Percentiles rank a stretch among this genome's conserved stretches.
phyloP scores from a whole-genome alignment of 1,139 yeast species.

The Nakaseomyces bracarensis region DNA sequence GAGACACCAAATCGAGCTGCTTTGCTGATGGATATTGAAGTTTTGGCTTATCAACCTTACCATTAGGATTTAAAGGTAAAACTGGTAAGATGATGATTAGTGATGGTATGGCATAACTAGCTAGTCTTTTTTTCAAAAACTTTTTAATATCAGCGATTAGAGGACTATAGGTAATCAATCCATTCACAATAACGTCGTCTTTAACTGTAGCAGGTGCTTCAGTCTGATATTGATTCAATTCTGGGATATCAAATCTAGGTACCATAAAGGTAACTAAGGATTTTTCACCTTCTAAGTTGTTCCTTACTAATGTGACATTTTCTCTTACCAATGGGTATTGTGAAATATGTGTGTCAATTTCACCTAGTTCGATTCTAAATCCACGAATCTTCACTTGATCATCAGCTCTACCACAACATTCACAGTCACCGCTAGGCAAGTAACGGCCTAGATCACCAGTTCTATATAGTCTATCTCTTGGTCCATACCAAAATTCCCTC shows the following conservation, averaged over 20 bases:
- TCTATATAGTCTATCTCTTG: slow-evolving; percentile 90
- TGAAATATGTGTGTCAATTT: slow-evolving; percentile 92
- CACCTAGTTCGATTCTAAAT: slow-evolving; percentile 95
- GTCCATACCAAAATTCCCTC: slow-evolving; percentile 83
- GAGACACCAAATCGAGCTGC: slow-evolving; percentile 49
- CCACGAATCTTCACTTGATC: slow-evolving; percentile 98
- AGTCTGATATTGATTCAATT: slow-evolving; percentile 24
- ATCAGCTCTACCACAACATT: slow-evolving; percentile 98
- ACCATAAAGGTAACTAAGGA: slow-evolving; percentile 86
- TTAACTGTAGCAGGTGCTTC: slow-evolving; percentile 35
- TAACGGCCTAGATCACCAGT: slow-evolving; percentile 97
- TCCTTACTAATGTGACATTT: slow-evolving; percentile 84
- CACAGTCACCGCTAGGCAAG: slow-evolving; percentile 93
- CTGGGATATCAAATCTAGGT: slow-evolving; percentile 55
- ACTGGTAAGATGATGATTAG: slow-evolving; percentile 78
- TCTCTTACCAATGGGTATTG: slow-evolving; percentile 89
- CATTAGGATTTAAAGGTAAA: slow-evolving; percentile 93
- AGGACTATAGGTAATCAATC: slow-evolving; percentile 66
- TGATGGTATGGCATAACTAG: slow-evolving; percentile 89
- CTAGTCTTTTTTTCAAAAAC: slow-evolving; percentile 79
- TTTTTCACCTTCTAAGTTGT: slow-evolving; percentile 89
- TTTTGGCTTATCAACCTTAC: slow-evolving; percentile 96
- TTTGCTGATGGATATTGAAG: slow-evolving; percentile 90
- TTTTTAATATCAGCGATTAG: slow-evolving; percentile 73
- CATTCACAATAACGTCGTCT: slow-evolving; percentile 64